Conservation (phyloP, 108 stramenopile species). For the Licmophora abbreviata region DNA sequence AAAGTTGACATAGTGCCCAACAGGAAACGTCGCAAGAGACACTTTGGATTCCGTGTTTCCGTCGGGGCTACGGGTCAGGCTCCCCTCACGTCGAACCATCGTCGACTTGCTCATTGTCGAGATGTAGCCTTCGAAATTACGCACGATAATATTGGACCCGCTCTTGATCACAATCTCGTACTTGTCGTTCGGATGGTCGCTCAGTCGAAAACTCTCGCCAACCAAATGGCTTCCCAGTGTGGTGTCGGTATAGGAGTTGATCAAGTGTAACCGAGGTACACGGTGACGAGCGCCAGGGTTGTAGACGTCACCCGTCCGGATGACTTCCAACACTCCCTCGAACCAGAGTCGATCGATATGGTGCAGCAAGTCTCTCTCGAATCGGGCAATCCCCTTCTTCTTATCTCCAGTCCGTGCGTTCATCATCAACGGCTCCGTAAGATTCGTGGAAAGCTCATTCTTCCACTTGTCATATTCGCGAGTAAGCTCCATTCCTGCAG, state of each 20-base stretch:
- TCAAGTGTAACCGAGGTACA: constrained; percentile 18
- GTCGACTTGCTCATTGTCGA: constrained; percentile 5
- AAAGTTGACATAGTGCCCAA: constrained; percentile 26
- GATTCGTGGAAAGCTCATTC: not conserved
- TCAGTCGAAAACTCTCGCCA: constrained; percentile 22
- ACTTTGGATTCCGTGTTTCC: constrained; percentile 23
- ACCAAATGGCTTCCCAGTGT: constrained; percentile 7
- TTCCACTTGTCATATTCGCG: constrained; percentile 34
- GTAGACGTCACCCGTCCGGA: constrained; percentile 22
- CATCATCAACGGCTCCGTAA: not conserved
- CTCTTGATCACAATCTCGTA: constrained; percentile 24
- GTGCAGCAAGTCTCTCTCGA: constrained; percentile 13
- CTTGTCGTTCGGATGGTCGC: constrained; percentile 8
- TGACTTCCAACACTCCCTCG: constrained; percentile 22
- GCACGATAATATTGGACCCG: constrained; percentile 8
- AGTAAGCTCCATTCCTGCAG: constrained; percentile 27
- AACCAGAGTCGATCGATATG: constrained; percentile 34
- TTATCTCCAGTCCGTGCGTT: constrained; percentile 1
- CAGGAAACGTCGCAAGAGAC: constrained; percentile 24
- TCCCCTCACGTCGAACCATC: constrained; percentile 18
- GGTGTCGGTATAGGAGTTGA: constrained; percentile 12
- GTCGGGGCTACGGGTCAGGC: constrained; percentile 17
- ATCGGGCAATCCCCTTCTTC: constrained; percentile 1
- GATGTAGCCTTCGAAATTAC: constrained; percentile 22
- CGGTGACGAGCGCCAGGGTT: constrained; percentile 15